Percentiles rank a stretch among this genome's conserved stretches.
Conservation (phyloP, 129 eudicot genomes). For the Artemisia tridentata region DNA sequence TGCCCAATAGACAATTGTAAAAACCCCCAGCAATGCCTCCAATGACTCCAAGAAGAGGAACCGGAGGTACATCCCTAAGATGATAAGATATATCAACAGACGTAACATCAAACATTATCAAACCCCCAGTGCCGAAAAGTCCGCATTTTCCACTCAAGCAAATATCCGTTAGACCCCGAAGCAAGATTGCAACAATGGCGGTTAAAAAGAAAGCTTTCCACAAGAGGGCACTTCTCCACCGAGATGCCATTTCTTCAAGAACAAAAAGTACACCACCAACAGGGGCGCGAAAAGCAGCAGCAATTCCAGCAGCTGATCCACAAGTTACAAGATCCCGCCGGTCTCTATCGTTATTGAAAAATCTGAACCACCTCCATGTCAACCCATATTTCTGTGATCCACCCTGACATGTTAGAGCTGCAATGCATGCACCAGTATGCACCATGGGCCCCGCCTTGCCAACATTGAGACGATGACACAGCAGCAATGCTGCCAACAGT, state of each 20-base stretch:
- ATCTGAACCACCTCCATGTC: constrained; percentile 84
- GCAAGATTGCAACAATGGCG: constrained; percentile 80
- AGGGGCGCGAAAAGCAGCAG: constrained; percentile 98
- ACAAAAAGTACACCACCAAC: constrained; percentile 97
- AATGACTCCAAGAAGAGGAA: constrained; percentile 69
- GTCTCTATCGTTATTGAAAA: constrained; percentile 83
- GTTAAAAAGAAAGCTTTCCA: constrained; percentile 94
- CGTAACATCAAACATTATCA: constrained; percentile 83
- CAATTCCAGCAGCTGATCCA: constrained; percentile 93
- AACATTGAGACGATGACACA: constrained; percentile 75
- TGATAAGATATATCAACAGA: constrained; percentile 69
- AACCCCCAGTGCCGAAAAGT: constrained; percentile 92
- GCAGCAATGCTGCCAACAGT: constrained; percentile 83
- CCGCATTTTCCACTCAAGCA: constrained; percentile 92
- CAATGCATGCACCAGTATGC: constrained; percentile 82
- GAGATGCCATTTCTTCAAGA: constrained; percentile 97
- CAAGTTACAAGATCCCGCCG: constrained; percentile 88
- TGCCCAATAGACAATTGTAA: constrained; percentile 65
- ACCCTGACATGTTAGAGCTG: constrained; percentile 76
- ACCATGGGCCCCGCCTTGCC: constrained; percentile 99
- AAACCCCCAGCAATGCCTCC: constrained; percentile 82
- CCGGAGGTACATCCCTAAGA: constrained; percentile 69
- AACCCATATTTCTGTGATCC: constrained; percentile 74
- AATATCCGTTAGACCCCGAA: constrained; percentile 76
- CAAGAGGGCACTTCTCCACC: constrained; percentile 99